Conservation (phyloP, 2,329 filamentous ascomycete genomes). For the Diplodia corticola region DNA sequence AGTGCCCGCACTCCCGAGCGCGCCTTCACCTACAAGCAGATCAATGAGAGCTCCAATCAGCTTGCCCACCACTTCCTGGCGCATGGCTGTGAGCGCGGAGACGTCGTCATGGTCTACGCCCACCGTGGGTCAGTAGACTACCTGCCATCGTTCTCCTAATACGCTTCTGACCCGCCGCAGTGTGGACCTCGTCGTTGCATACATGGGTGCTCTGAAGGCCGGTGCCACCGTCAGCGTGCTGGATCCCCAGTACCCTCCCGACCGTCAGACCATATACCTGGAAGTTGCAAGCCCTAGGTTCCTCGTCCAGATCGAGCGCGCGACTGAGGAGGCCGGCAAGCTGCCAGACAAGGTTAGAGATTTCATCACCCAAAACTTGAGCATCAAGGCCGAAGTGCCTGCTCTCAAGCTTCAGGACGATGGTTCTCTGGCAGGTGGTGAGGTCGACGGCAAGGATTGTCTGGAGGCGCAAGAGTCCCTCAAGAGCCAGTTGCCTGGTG, state of each 20-base stretch:
- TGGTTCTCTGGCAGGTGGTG: conserved; percentile 70
- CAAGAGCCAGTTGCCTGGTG: conserved; percentile 62
- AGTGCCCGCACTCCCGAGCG: conserved; percentile 57
- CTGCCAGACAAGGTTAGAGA: conserved; percentile 60
- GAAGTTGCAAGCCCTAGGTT: conserved; percentile 75
- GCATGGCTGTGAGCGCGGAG: conserved; percentile 71
- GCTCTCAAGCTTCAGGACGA: conserved; percentile 70
- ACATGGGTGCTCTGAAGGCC: conserved; percentile 70
- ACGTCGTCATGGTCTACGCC: conserved; percentile 92
- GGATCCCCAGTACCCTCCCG: conserved; percentile 78
- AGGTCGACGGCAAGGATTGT: conserved; percentile 65
- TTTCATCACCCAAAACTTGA: conserved; percentile 72
- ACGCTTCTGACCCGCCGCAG: conserved; percentile 13
- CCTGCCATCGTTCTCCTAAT: background rate
- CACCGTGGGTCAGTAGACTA: conserved; percentile 59
- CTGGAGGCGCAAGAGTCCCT: conserved; percentile 57
- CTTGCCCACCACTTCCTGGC: conserved; percentile 77
- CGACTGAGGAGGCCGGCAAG: conserved; percentile 66
- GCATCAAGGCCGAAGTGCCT: conserved; percentile 73
- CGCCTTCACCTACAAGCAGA: conserved; percentile 79
- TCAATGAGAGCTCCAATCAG: conserved; percentile 79
- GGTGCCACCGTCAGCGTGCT: conserved; percentile 65
- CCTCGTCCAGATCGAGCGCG: conserved; percentile 71
- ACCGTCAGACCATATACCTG: conserved; percentile 78
- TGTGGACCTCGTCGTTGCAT: conserved; percentile 73